Evolutionary conservation across 1,284 basidiomycete species (phyloP), one percentile per base, ranked within the genome.

Genomic region (Boletus albobrunnescens): DNA sequence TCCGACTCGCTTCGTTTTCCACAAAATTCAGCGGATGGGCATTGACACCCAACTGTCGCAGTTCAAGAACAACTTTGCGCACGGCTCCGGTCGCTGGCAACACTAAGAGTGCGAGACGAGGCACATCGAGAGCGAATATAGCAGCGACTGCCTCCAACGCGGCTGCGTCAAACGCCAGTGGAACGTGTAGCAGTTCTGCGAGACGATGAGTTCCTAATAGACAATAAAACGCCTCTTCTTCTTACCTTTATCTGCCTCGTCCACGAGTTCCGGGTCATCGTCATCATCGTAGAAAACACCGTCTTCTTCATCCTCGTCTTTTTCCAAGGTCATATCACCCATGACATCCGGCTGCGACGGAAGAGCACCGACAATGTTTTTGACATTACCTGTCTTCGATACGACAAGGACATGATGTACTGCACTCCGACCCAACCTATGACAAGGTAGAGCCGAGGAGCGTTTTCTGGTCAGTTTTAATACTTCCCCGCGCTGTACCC

Each of bases 101-200:
- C 16, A 88, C 81, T 12, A 89, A 69, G 20, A 90, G 69, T 16
- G 79, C 87, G 16, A 79, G 58, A 26, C 74, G 73, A 16, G 83
- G 81, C 14, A 90, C 87, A 51, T 87, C 84, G 26, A 87, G 60
- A 11, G 84, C 87, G 60, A 90, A 84, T 3, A 74, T 71, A 14
- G 78, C 75, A 8, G 82, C 85, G 39, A 89, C 73, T 2, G 81
- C 79, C 63, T 90, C 87, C 54, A 89, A 58, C 20, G 73, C 64
- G 51, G 71, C 69, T 3, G 75, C 69, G 56, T 79, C 75, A 55
- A 81, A 76, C 13, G 77, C 75, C 27, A 80, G 76, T 31, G 73
- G 68, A 5, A 70, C 72, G 28, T 61, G 66, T 19, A 60, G 55
- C 57, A 74, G 70, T 56, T 72, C 81, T 82, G 58, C 44, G 46